These are phyloP conservation scores for Cymbopogon citratus DNA, from an alignment of 176 grass and related monocot genomes.

Conservation along the genomic window DNA sequence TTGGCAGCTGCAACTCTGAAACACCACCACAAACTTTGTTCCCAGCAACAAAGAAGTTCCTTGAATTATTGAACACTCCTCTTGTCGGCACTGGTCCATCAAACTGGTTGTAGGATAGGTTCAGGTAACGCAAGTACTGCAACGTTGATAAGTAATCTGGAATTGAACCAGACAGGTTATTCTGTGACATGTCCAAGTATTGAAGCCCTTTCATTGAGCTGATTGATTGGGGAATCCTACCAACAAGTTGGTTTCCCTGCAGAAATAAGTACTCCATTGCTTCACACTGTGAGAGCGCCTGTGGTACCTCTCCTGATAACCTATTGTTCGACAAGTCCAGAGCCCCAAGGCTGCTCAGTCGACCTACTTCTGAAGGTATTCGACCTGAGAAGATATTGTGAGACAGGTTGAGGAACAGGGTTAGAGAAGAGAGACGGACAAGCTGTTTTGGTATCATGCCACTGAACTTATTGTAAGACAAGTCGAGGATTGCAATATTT, in stretches of 20 bases:
- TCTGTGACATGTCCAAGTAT: slow-evolving; percentile 17
- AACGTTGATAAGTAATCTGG: not conserved
- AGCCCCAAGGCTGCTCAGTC: not conserved
- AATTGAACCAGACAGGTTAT: slow-evolving; percentile 8
- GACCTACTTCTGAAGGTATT: slow-evolving; percentile 8
- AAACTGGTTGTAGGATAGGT: slow-evolving; percentile 19
- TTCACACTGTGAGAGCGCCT: not conserved
- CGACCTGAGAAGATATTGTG: not conserved
- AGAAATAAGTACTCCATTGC: slow-evolving; percentile 9
- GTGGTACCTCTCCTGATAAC: slow-evolving; percentile 11
- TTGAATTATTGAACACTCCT: slow-evolving; percentile 31
- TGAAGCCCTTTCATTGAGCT: slow-evolving; percentile 14
- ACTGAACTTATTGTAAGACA: slow-evolving; percentile 20
- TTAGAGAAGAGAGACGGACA: slow-evolving; percentile 11
- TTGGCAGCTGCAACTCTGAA: slow-evolving; percentile 10
- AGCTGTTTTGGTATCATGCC: slow-evolving; percentile 6
- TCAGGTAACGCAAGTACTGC: not conserved
- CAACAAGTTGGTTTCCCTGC: slow-evolving; percentile 5
- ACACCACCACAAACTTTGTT: slow-evolving; percentile 30
- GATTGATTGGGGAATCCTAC: not conserved
- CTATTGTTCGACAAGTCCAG: slow-evolving; percentile 15
- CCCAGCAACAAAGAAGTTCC: slow-evolving; percentile 3
- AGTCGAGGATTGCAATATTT: not conserved
- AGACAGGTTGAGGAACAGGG: slow-evolving; percentile 16
- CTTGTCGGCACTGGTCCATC: slow-evolving; percentile 14